Base-by-base conservation (phyloP, 2,329 filamentous ascomycete genomes). In the Metarhizium humberi region DNA sequence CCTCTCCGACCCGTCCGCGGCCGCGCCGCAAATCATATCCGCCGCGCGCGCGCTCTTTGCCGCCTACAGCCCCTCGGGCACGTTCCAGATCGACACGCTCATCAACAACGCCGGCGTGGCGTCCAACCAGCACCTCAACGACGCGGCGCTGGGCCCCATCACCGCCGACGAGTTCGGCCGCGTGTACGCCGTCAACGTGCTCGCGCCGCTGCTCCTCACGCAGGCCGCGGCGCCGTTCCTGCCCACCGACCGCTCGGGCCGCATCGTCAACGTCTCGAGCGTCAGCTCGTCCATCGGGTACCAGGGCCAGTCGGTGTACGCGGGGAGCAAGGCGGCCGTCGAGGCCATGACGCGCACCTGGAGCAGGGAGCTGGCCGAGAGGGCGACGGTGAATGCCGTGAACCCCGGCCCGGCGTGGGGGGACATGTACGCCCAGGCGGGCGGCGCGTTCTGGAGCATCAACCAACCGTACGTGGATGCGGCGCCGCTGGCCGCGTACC, bases 61-160 rank as follows among this genome's bases (percentile, higher is more conserved):
- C 8, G 62, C 61, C 11, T 67, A 64, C 59, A 63, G 51, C 29
- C 20, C 55, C 0, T 40, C 55, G 11, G 58, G 55, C 13, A 53
- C 60, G 6, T 66, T 71, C 57, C 64, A 66, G 64, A 79, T 95
- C 64, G 89, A 95, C 71, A 89, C 95, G 58, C 75, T 95, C 53
- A 75, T 95, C 75, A 95, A 95, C 79, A 95, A 95, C 69, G 90
- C 91, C 34, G 91, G 89, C 54, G 74, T 85, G 6, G 75, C 81
- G 36, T 73, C 80, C 43, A 92, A 94, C 71, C 80, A 85, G 62
- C 68, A 74, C 30, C 72, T 88, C 29, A 78, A 81, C 52, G 80
- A 87, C 32, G 56, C 67, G 6, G 69, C 82, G 25, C 69, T 76
- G 55, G 69, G 69, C 18, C 73, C 70, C 36, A 80, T 90, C 59